A percentile compares a stretch with the other conserved stretches of the same genome.
phyloP scores from a whole-genome alignment of 1,139 yeast genomes.

The Kurtzmaniella quercitrusa region DNA sequence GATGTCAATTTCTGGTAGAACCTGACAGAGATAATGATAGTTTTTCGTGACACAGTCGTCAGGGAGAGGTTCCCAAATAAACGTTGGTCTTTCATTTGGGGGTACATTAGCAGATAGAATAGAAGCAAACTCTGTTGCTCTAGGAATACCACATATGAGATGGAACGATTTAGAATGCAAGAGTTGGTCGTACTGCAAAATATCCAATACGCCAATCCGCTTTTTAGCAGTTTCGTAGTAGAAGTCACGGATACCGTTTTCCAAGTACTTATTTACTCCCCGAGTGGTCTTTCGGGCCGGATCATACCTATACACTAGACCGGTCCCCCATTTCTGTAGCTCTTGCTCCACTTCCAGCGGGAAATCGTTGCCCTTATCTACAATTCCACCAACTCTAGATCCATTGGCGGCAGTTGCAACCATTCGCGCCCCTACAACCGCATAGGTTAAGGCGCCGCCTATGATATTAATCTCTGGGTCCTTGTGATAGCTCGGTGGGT shows the following conservation, averaged over 20 bases:
- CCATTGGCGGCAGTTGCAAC: constrained; percentile 36
- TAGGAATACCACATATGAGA: constrained; percentile 66
- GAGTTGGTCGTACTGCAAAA: constrained; percentile 34
- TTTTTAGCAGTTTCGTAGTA: constrained; percentile 52
- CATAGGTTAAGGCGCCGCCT: constrained; percentile 91
- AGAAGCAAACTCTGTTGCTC: constrained; percentile 48
- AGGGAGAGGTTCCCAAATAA: constrained; percentile 87
- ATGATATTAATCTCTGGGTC: constrained; percentile 50
- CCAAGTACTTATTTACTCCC: constrained; percentile 74
- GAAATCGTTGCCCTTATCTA: constrained; percentile 79
- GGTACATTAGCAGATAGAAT: constrained; percentile 18
- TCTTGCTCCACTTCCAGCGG: constrained; percentile 46
- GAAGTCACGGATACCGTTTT: constrained; percentile 51
- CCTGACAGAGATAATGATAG: constrained; percentile 29
- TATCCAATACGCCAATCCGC: constrained; percentile 60
- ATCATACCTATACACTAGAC: constrained; percentile 51
- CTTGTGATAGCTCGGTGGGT: constrained; percentile 37
- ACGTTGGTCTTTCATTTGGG: constrained; percentile 30
- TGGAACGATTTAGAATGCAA: constrained; percentile 53
- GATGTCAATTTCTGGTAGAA: constrained; percentile 50
- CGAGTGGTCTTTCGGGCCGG: constrained; percentile 61
- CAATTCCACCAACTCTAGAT: constrained; percentile 54
- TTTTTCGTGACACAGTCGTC: constrained; percentile 58
- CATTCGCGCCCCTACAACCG: constrained; percentile 71
- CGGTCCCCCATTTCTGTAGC: constrained; percentile 59